A percentile compares a stretch with the other conserved stretches of the same genome.
Evolutionary conservation across 345 rosid genomes (phyloP).

Genomic region (Acer yangbiense): DNA sequence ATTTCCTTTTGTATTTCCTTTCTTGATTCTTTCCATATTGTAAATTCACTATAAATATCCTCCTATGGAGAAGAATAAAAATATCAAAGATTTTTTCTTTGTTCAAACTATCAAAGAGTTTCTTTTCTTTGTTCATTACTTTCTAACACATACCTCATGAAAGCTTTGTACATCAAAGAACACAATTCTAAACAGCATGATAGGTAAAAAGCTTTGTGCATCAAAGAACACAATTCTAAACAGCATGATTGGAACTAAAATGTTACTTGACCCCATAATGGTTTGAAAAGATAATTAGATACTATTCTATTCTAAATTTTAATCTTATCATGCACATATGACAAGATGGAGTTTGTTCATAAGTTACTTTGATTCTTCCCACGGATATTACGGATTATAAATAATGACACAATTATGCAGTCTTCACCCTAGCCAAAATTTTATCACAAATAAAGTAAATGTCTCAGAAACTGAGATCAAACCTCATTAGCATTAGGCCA

Average conservation of each 20-base stretch:
- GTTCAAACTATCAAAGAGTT: too few species aligned
- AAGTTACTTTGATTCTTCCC: not conserved
- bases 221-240: not conserved
- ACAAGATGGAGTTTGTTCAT: not conserved
- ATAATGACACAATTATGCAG: not conserved
- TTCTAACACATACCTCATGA: not conserved
- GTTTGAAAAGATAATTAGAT: not conserved
- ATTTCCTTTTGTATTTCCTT: too few species aligned
- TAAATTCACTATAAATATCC: too few species aligned
- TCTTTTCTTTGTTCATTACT: too few species aligned
- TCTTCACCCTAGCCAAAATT: not conserved
- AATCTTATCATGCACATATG: not conserved
- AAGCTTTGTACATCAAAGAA: not conserved
- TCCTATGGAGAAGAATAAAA: too few species aligned
- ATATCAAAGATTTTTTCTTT: too few species aligned
- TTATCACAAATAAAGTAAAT: not conserved
- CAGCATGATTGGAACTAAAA: not conserved
- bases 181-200: not conserved
- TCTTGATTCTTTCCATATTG: too few species aligned
- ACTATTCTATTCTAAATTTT: not conserved
- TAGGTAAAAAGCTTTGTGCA: not conserved
- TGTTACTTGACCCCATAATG: not conserved
- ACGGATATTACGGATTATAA: not conserved
- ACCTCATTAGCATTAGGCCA: conserved; percentile 96
- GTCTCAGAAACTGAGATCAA: conserved; percentile 21